Evolutionary conservation across 1,139 yeast genomes (phyloP), one percentile per base, ranked within the genome.

Genomic region (Taiozyma onychis): DNA sequence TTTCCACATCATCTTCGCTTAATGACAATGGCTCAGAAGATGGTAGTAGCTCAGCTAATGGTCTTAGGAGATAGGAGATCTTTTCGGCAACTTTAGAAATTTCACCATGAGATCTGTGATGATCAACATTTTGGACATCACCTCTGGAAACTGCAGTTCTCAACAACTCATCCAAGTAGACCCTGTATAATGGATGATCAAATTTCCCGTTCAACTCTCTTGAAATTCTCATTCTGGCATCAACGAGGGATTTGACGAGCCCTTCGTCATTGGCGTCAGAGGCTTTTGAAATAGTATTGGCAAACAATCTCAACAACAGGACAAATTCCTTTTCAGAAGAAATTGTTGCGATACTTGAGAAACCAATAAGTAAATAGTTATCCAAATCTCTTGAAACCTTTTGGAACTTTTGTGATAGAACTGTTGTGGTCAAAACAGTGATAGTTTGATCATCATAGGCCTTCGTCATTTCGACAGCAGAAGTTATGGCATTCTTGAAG

Each of bases 51-150:
- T 72, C 76, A 0, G 97, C 95, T 57, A 93, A 72, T 0, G 97
- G 97, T 44, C 74, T 77, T 53, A 93, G 74, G 55, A 80, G 79
- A 28, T 77, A 66, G 1, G 86, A 80, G 49, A 90, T 88, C 62
- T 86, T 88, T 39, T 77, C 77, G 0, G 95, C 97, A 51, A 89
- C 83, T 50, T 80, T 83, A 39, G 88, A 77, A 47, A 90, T 86
- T 57, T 87, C 96, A 49, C 75, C 75, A 59, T 88, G 95, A 4
- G 95, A 78, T 59, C 96, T 78, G 63, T 88, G 96, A 58, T 86
- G 95, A 54, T 87, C 95, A 46, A 80, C 74, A 48, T 77, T 85
- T 57, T 81, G 88, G 22, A 85, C 88, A 58, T 90, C 97, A 45
- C 97, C 98, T 62, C 85, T 83, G 44, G 85, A 75, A 39, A 88